Percentiles rank a stretch among this genome's conserved stretches.
These are phyloP conservation scores for Candida frijolesensis DNA, from an alignment of 1,139 yeast genomes.

Conservation along the genomic window DNA sequence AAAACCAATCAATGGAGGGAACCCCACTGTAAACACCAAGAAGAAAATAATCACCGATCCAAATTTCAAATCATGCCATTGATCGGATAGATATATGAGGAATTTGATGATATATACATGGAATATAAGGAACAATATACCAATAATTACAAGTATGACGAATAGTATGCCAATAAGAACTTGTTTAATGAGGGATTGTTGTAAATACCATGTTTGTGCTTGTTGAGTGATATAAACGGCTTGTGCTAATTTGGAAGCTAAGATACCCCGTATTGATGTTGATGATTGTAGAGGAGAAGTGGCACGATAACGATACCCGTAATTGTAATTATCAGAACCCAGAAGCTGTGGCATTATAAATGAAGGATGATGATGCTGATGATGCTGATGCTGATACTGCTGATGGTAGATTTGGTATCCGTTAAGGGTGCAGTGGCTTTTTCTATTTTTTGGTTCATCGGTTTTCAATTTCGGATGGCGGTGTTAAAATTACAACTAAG, in stretches of 20 bases:
- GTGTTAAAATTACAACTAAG: too few relatives aligned
- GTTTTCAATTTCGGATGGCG: too few relatives aligned
- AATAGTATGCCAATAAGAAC: slow-evolving; percentile 16
- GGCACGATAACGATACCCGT: not conserved
- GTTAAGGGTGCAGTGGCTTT: too few relatives aligned
- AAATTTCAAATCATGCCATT: slow-evolving; percentile 42
- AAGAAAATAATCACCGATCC: slow-evolving; percentile 60
- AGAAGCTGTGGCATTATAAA: slow-evolving; percentile 7
- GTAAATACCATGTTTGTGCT: slow-evolving; percentile 22
- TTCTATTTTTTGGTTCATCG: too few relatives aligned
- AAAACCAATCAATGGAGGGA: slow-evolving; percentile 91
- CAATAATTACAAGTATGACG: slow-evolving; percentile 22
- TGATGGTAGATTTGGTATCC: too few relatives aligned
- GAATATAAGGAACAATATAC: slow-evolving; percentile 43
- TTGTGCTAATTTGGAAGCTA: slow-evolving; percentile 4
- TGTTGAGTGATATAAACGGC: slow-evolving; percentile 3
- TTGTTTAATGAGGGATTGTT: slow-evolving; percentile 21
- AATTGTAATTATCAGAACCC: not conserved
- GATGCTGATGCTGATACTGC: too few relatives aligned
- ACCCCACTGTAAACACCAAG: slow-evolving; percentile 48
- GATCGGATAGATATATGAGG: slow-evolving; percentile 48
- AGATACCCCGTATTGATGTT: slow-evolving; percentile 1
- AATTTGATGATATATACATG: slow-evolving; percentile 48
- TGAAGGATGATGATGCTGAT: not conserved
- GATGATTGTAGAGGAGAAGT: slow-evolving; percentile 1